Evolutionary conservation across 1,284 basidiomycete genomes (phyloP), one percentile per base, ranked within the genome.

Genomic region (Cystobasidiaceae sp.): DNA sequence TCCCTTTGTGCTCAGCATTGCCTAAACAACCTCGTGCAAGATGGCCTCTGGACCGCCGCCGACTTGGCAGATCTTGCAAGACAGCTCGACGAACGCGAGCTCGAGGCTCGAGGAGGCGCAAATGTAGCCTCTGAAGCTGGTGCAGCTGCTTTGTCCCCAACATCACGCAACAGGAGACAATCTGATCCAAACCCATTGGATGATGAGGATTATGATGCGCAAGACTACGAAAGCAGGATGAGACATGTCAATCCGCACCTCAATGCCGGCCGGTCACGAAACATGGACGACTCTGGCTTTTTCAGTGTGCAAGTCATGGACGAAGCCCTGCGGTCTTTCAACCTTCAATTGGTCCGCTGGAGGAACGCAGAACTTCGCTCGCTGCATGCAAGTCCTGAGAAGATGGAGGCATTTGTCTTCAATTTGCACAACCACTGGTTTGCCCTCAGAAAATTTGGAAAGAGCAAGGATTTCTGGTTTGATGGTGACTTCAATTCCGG

Each of bases 381-480:
- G 4, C 85, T 86, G 75, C 90, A 93, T 65, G 80, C 84, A 68
- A 79, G 79, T 50, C 91, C 92, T 9, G 85, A 93, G 90, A 81
- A 82, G 4, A 89, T 93, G 77, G 82, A 89, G 28, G 93, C 85
- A 1, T 97, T 93, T 76, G 86, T 97, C 66, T 82, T 97, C 49
- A 92, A 97, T 75, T 83, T 88, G 54, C 80, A 86, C 41, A 85
- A 88, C 59, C 92, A 94, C 74, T 96, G 92, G 92, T 89, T 89
- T 75, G 86, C 89, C 0, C 80, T 94, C 23, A 86, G 91, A 39
- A 84, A 89, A 23, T 94, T 93, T 73, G 90, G 88, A 48, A 74
- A 77, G 69, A 78, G 81, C 55, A 70, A 79, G 78, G 76, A 67
- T 52, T 67, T 69, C 52, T 68, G 54, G 52, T 69, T 57, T n/a